These are phyloP conservation scores for Globisporangium cystogenes DNA, from an alignment of 352 stramenopile genomes.

Conservation along the genomic window DNA sequence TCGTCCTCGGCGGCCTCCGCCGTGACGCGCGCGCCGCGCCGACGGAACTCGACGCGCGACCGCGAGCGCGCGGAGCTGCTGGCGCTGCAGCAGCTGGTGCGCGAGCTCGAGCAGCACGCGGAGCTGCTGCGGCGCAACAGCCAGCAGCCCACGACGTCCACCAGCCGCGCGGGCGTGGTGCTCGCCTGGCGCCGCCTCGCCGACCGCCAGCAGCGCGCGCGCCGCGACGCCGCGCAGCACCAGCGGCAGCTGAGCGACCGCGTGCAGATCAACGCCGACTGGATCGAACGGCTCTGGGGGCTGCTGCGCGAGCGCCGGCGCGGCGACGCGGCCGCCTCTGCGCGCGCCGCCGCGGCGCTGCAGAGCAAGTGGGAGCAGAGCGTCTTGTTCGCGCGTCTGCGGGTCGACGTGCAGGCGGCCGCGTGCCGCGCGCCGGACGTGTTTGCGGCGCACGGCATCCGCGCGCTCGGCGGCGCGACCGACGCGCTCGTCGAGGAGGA, in stretches of 20 bases:
- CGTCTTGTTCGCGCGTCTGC: neutral
- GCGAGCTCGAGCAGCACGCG: constrained; percentile 12
- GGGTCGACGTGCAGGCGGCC: neutral
- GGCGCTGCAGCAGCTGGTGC: constrained; percentile 11
- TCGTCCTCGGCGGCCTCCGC: neutral
- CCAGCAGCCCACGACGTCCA: neutral
- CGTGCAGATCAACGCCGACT: constrained; percentile 19
- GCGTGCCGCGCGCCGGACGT: neutral
- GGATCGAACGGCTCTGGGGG: constrained; percentile 23
- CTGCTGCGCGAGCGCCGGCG: constrained; percentile 12
- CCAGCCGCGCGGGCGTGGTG: neutral
- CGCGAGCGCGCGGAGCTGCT: constrained; percentile 18
- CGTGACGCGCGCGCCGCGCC: neutral
- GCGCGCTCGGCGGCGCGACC: neutral
- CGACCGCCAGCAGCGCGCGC: constrained; percentile 12
- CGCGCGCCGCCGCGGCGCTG: neutral
- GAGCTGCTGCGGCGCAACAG: neutral
- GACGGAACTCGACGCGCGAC: constrained; percentile 24
- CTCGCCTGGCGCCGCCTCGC: constrained; percentile 13
- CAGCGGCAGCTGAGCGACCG: neutral
- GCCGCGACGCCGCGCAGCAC: neutral
- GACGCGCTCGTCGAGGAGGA: neutral
- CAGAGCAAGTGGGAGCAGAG: neutral
- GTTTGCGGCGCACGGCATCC: neutral
- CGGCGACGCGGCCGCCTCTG: neutral